phyloP scores from a whole-genome alignment of 352 stramenopile genomes.

The Phytophthora tentaculata region DNA sequence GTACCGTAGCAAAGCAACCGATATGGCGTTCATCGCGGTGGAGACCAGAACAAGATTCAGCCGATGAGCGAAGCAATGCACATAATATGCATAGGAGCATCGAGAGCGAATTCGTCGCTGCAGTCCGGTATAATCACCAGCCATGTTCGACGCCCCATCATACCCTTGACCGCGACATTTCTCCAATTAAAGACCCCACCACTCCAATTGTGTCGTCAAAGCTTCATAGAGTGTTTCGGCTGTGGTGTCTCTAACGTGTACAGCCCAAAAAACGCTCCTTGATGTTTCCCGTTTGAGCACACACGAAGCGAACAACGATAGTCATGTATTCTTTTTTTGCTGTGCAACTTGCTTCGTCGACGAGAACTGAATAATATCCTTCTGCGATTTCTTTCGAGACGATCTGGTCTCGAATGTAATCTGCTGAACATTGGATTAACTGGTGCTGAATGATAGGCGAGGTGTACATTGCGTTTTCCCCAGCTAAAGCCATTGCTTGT shows the following conservation, averaged over 20 bases:
- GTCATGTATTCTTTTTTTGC: neutral
- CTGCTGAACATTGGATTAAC: neutral
- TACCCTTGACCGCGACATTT: neutral
- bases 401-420: neutral
- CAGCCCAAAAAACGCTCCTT: neutral
- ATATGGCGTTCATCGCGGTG: neutral
- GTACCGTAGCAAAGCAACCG: neutral
- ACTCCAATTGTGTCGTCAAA: neutral
- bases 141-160: neutral
- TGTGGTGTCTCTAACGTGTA: neutral
- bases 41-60: neutral
- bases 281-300: neutral
- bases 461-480: neutral
- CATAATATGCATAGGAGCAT: neutral
- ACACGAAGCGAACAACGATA: neutral
- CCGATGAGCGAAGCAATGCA: neutral
- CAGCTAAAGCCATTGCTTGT: neutral
- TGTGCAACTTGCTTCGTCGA: neutral
- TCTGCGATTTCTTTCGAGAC: neutral
- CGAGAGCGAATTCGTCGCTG: neutral
- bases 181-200: neutral
- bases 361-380: neutral
- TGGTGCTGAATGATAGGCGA: neutral
- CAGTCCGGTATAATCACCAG: neutral
- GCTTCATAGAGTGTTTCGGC: neutral